phyloP scores from a whole-genome alignment of 139 green algal genomes.

The Mychonastes homosphaera region DNA sequence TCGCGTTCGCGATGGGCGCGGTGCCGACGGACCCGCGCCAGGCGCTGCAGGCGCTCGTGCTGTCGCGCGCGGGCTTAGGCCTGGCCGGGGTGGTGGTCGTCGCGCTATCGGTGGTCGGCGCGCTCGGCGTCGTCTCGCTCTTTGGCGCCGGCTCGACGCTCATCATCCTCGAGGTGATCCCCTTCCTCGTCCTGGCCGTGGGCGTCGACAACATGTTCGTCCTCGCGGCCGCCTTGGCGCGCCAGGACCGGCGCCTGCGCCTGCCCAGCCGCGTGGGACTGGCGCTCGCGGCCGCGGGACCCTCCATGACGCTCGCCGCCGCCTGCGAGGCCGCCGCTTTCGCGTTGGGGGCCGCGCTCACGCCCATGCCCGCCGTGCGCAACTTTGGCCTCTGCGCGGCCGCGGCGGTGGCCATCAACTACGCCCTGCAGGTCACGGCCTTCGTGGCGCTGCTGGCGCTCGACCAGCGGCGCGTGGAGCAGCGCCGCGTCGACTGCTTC shows the following conservation, averaged over 20 bases:
- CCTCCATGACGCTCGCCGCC: conserved; percentile 79
- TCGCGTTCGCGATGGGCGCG: conserved; percentile 50
- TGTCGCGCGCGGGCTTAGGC: conserved; percentile 36
- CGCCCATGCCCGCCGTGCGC: conserved; percentile 71
- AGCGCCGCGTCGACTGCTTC: conserved; percentile 46
- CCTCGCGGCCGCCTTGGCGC: conserved; percentile 60
- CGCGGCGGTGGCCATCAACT: conserved; percentile 73
- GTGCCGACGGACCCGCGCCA: conserved; percentile 28
- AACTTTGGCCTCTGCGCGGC: conserved; percentile 75
- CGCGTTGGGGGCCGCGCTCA: conserved; percentile 48
- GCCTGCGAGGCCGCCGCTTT: conserved; percentile 65
- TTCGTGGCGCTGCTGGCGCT: conserved; percentile 69
- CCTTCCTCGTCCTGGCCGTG: conserved; percentile 83
- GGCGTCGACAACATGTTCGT: conserved; percentile 97
- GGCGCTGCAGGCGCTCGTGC: conserved; percentile 22
- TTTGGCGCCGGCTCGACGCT: conserved; percentile 41
- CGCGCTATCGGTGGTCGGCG: conserved; percentile 50
- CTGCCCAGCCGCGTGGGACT: conserved; percentile 44
- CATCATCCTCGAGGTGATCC: conserved; percentile 82
- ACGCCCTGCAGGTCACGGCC: conserved; percentile 65
- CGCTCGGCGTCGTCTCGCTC: conserved; percentile 32
- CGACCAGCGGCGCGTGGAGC: conserved; percentile 46
- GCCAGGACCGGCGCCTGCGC: conserved; percentile 33
- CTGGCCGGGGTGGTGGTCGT: conserved; percentile 65
- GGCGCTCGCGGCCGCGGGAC: conserved; percentile 60